Conservation (phyloP, 495 filamentous ascomycete genomes). For the Aspergillus biplanus region DNA sequence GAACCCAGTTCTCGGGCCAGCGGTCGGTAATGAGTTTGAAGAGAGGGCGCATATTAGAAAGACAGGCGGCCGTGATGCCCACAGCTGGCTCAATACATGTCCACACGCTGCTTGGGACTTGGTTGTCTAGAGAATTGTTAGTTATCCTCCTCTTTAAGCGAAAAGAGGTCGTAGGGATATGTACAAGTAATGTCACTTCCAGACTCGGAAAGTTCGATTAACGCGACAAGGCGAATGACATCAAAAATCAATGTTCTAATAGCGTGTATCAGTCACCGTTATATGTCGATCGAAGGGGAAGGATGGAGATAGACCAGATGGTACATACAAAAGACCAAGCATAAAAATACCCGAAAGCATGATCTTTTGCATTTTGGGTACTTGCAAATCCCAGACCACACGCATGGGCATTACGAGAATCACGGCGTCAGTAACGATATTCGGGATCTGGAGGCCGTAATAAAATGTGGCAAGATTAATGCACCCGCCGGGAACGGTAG, state of each 20-base stretch:
- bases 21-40: conserved; percentile 24
- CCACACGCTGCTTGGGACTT: conserved; percentile 39
- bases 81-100: conserved; percentile 42
- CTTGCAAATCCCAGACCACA: conserved; percentile 44
- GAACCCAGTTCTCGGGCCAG: background rate
- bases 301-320: background rate
- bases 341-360: conserved; percentile 47
- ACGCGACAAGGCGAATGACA: conserved; percentile 33
- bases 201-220: conserved; percentile 29
- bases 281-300: background rate
- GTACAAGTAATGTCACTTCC: conserved; percentile 36
- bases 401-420: conserved; percentile 56
- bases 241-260: conserved; percentile 35
- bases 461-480: conserved; percentile 40
- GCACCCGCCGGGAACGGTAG: conserved; percentile 31
- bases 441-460: conserved; percentile 45
- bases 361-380: conserved; percentile 42
- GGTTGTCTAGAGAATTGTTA: conserved; percentile 26
- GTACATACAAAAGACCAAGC: conserved; percentile 40
- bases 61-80: conserved; percentile 38
- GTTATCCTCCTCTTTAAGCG: background rate
- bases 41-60: conserved; percentile 39
- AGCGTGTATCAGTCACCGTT: background rate
- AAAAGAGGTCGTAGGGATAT: background rate
- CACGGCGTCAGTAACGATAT: conserved; percentile 47